Evolutionary conservation across 305 asterid species (phyloP), one percentile per base, ranked within the genome.

Genomic region (Fraxinus floribunda): DNA sequence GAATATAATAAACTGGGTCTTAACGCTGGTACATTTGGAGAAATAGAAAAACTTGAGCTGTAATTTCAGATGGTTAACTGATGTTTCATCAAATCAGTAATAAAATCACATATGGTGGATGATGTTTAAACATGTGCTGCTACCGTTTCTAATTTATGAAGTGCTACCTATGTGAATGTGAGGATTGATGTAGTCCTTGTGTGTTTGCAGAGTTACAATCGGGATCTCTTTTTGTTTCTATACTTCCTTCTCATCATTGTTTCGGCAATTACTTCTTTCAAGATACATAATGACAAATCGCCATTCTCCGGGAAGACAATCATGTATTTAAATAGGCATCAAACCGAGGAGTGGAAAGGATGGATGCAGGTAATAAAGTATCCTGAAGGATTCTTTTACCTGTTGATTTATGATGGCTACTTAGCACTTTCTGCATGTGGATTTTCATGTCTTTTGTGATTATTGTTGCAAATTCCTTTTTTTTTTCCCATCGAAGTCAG

Each of bases 291-390:
- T 85, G 98, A 95, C 87, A 92, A 91, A 86, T 95, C 98, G 30
- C 93, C 95, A 11, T 81, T 93, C 83, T 90, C 97, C 7, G 97
- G 95, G 78, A 95, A 90, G 89, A 70, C 97, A 76, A 92, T 90
- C 79, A 90, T 95, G 96, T 95, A 95, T 83, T 88, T 95, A 75
- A 95, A 93, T 88, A 90, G 98, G 84, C 98, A 95, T 89, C 98
- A 95, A 87, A 95, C 98, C 68, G 97, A 95, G 89, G 98, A 95
- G 85, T 93, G 98, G 98, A 95, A 90, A 90, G 98, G 98, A n/a
- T 92, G 97, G 98, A 95, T 95, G 98, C 98, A 95, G 96, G 98
- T 95, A 84, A 84, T 75, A 72, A 60, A 46, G 55, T 74, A 77
- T 75, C 80, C 83, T 30, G 57, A 74, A 60, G 46, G 29, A 70